These are phyloP conservation scores for Dactylorhiza incarnata DNA, from an alignment of 106 monocot species.

Conservation along the genomic window DNA sequence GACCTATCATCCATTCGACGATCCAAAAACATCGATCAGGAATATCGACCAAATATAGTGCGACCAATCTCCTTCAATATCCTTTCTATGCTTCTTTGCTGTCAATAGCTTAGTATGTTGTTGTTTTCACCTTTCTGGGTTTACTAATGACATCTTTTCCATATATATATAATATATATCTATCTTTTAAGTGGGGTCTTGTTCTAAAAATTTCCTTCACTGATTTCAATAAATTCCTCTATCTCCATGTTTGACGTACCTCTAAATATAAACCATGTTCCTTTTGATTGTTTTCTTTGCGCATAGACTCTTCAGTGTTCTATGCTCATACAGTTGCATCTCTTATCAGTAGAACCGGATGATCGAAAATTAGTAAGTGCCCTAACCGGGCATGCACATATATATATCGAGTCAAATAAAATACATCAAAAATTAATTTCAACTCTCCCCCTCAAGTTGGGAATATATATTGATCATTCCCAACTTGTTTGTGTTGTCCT, in stretches of 20 bases:
- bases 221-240: neutral
- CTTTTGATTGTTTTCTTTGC: neutral
- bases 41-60: too few species aligned
- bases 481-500: too few species aligned
- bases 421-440: too few species aligned
- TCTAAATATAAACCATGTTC: neutral
- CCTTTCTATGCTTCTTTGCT: neutral
- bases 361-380: too few species aligned
- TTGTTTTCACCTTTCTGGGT: neutral
- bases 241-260: neutral
- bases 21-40: too few species aligned
- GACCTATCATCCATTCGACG: too few species aligned
- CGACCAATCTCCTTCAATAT: neutral
- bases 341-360: too few species aligned
- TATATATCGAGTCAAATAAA: too few species aligned
- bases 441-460: too few species aligned
- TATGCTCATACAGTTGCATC: neutral
- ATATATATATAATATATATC: neutral
- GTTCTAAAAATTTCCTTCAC: neutral
- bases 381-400: too few species aligned
- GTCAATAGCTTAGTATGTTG: neutral
- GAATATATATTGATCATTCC: too few species aligned
- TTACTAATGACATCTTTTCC: neutral
- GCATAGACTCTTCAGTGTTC: neutral
- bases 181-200: neutral